A percentile compares a stretch with the other conserved stretches of the same genome.
phyloP scores from a whole-genome alignment of 2,329 filamentous ascomycete species.

The Fusarium sp. region DNA sequence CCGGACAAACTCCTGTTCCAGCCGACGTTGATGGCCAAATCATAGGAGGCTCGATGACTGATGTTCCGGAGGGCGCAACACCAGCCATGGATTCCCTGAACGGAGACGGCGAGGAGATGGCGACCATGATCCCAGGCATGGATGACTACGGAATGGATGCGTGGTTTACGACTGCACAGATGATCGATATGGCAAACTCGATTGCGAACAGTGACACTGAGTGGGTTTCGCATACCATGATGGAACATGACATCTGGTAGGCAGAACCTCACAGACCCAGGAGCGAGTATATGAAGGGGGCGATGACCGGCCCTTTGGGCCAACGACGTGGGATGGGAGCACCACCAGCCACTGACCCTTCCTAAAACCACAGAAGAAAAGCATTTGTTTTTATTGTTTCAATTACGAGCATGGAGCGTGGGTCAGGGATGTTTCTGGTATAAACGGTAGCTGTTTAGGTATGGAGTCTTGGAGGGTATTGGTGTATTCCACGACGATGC shows the following conservation, averaged over 20 bases:
- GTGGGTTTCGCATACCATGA: constrained; percentile 58
- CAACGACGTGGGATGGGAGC: background rate
- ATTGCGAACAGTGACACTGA: constrained; percentile 57
- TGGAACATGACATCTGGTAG: constrained; percentile 56
- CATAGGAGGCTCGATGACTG: constrained; percentile 8
- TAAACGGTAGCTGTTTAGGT: background rate
- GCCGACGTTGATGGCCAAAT: constrained; percentile 24
- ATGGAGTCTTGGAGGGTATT: background rate
- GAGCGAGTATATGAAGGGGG: background rate
- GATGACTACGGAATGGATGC: constrained; percentile 44
- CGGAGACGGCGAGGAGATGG: constrained; percentile 28
- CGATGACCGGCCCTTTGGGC: background rate
- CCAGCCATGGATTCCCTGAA: constrained; percentile 2
- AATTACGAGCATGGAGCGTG: background rate
- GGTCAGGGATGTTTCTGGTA: background rate
- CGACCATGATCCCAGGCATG: constrained; percentile 24
- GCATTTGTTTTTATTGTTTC: background rate
- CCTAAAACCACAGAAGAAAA: background rate
- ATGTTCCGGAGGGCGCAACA: background rate
- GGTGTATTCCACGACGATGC: background rate
- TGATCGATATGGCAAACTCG: constrained; percentile 59
- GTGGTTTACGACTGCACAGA: constrained; percentile 56
- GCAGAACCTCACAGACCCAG: background rate
- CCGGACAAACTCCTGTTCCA: background rate
- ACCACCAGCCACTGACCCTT: background rate